These are phyloP conservation scores for Cokeromyces recurvatus DNA, from an alignment of 371 early-diverging fungal species.

Conservation along the genomic window DNA sequence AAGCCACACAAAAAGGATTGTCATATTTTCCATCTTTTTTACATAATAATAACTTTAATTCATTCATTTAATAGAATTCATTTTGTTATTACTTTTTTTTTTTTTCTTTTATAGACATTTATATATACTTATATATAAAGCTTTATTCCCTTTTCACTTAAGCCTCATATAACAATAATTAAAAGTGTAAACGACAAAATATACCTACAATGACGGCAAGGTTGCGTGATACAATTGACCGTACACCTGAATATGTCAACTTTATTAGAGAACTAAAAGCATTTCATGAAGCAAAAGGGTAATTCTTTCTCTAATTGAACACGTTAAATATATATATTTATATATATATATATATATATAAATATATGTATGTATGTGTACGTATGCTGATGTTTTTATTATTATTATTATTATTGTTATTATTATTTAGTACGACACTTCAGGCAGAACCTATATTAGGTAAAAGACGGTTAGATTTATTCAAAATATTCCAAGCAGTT, in stretches of 20 bases:
- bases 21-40: too few species aligned
- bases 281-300: conserved; percentile 64
- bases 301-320: too few species aligned
- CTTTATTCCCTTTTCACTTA: neutral
- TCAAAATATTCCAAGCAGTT: conserved; percentile 63
- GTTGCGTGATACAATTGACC: conserved; percentile 56
- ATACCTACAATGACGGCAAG: conserved; percentile 12
- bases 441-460: conserved; percentile 69
- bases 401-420: neutral
- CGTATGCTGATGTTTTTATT: neutral
- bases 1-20: too few species aligned
- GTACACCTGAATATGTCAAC: conserved; percentile 64
- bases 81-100: too few species aligned
- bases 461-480: conserved; percentile 66
- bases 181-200: conserved; percentile 6
- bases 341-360: neutral
- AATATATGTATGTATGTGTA: neutral
- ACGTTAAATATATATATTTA: too few species aligned
- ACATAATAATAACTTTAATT: neutral
- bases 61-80: too few species aligned
- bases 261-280: conserved; percentile 66
- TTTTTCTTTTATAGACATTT: too few species aligned
- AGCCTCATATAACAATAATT: too few species aligned
- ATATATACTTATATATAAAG: too few species aligned
- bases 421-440: conserved; percentile 1